Percentiles rank a stretch among this genome's conserved stretches.
phyloP scores from a whole-genome alignment of 768 basidiomycete species.

The Lactarius sanguifluus region DNA sequence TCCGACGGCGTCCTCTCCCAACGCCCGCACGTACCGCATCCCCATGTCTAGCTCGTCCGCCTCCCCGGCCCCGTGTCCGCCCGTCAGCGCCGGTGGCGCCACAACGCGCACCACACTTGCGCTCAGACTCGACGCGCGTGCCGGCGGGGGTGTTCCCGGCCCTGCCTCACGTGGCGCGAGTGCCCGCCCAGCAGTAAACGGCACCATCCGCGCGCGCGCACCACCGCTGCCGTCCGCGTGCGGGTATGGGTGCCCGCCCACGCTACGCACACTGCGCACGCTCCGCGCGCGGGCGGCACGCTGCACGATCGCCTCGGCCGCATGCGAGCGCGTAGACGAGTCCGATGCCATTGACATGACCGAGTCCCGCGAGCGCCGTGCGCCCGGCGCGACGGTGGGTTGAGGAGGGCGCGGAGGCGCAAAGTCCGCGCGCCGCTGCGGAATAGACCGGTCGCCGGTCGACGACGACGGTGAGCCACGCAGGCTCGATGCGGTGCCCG shows the following conservation, averaged over 20 bases:
- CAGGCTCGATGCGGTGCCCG: slow-evolving; percentile 46
- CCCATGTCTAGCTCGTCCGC: slow-evolving; percentile 68
- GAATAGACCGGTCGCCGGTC: slow-evolving; percentile 63
- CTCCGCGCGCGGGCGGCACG: slow-evolving; percentile 55
- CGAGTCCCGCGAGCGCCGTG: slow-evolving; percentile 31
- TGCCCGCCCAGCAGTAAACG: slow-evolving; percentile 68
- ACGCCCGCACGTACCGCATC: slow-evolving; percentile 66
- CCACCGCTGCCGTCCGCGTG: slow-evolving; percentile 32
- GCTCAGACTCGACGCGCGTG: slow-evolving; percentile 57
- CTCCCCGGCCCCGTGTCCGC: slow-evolving; percentile 36
- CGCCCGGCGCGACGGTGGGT: slow-evolving; percentile 25
- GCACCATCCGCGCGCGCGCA: slow-evolving; percentile 61
- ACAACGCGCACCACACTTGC: slow-evolving; percentile 53
- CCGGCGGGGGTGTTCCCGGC: slow-evolving; percentile 31
- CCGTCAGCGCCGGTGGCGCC: background rate
- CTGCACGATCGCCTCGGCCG: slow-evolving; percentile 47
- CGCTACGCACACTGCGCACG: slow-evolving; percentile 51
- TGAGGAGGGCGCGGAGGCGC: slow-evolving; percentile 48
- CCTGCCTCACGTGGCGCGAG: slow-evolving; percentile 50
- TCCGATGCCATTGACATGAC: slow-evolving; percentile 35
- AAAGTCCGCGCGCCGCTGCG: slow-evolving; percentile 67
- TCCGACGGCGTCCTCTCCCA: slow-evolving; percentile 52
- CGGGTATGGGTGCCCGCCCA: slow-evolving; percentile 39
- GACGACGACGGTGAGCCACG: slow-evolving; percentile 62
- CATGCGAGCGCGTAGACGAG: slow-evolving; percentile 39